Percentiles rank a stretch among this genome's conserved stretches.
phyloP scores from a whole-genome alignment of 1,284 basidiomycete species.

The Melanopsichium pennsylvanicum region DNA sequence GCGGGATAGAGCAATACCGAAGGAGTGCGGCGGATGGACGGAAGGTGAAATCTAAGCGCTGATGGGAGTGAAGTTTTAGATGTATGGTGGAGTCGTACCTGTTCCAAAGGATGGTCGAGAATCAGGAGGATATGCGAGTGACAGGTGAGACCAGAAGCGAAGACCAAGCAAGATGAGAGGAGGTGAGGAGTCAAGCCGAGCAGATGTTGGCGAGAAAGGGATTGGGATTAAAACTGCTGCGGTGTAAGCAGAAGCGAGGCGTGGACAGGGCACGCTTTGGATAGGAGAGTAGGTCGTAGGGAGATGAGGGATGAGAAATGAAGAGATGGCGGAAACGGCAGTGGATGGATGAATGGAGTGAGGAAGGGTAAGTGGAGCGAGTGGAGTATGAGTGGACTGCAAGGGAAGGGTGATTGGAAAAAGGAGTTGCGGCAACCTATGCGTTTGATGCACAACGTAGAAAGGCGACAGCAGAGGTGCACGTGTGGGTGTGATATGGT shows the following conservation, averaged over 20 bases:
- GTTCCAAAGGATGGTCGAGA: conserved; percentile 13
- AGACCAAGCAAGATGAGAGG: neutral
- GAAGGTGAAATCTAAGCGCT: no score
- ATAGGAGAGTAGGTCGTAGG: neutral
- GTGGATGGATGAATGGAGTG: neutral
- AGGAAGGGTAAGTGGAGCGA: neutral
- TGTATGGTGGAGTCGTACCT: no score
- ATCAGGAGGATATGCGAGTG: neutral
- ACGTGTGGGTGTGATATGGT: no score
- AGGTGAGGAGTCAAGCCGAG: neutral
- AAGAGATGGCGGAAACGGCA: neutral
- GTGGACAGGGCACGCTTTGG: conserved; percentile 8
- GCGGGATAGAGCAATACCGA: no score
- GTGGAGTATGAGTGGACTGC: conserved; percentile 4
- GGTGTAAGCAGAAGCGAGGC: conserved; percentile 39
- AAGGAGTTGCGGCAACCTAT: conserved; percentile 11
- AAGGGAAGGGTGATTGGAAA: conserved; percentile 20
- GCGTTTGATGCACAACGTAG: conserved; percentile 1
- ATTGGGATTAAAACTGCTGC: conserved; percentile 25
- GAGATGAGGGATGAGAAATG: neutral
- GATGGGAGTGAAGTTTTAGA: no score
- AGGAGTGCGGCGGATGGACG: no score
- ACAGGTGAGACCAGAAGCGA: neutral
- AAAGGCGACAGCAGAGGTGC: neutral
- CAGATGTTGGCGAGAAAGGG: conserved; percentile 25